phyloP scores from a whole-genome alignment of 495 filamentous ascomycete species.

The Entonaema liquescens region DNA sequence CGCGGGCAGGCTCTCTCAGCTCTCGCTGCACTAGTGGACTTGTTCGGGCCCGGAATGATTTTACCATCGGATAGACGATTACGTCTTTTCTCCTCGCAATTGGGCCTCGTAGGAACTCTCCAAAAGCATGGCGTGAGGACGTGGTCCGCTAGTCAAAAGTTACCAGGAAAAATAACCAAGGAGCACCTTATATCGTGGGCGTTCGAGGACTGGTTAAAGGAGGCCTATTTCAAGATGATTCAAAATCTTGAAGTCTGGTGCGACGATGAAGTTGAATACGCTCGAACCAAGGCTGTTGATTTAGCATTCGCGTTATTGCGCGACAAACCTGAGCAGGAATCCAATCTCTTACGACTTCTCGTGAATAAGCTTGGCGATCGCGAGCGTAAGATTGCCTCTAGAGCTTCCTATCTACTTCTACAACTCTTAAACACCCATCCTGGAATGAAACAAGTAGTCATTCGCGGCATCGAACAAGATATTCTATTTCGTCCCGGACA shows the following conservation, averaged over 20 bases:
- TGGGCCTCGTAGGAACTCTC: slow-evolving; percentile 74
- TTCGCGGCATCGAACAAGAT: slow-evolving; percentile 83
- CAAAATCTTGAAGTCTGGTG: slow-evolving; percentile 91
- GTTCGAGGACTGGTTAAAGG: slow-evolving; percentile 94
- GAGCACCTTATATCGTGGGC: slow-evolving; percentile 87
- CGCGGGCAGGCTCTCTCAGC: slow-evolving; percentile 94
- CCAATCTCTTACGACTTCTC: slow-evolving; percentile 87
- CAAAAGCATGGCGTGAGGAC: slow-evolving; percentile 59
- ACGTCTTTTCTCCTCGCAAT: slow-evolving; percentile 79
- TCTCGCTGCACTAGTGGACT: slow-evolving; percentile 88
- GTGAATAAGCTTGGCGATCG: slow-evolving; percentile 97
- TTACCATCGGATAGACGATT: slow-evolving; percentile 85
- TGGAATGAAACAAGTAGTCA: slow-evolving; percentile 88
- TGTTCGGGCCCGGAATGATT: slow-evolving; percentile 86
- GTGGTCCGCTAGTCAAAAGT: slow-evolving; percentile 71
- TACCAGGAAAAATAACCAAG: slow-evolving; percentile 75
- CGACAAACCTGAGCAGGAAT: slow-evolving; percentile 97
- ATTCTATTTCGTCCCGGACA: slow-evolving; percentile 88
- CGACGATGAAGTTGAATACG: slow-evolving; percentile 91
- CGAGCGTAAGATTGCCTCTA: slow-evolving; percentile 91
- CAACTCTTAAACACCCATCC: slow-evolving; percentile 89
- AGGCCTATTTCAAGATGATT: slow-evolving; percentile 87
- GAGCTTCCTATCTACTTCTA: slow-evolving; percentile 89
- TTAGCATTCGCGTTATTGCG: slow-evolving; percentile 89
- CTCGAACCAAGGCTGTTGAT: slow-evolving; percentile 82